These are phyloP conservation scores for Colletotrichum coccodes DNA, from an alignment of 2,329 filamentous ascomycete species.

Conservation along the genomic window DNA sequence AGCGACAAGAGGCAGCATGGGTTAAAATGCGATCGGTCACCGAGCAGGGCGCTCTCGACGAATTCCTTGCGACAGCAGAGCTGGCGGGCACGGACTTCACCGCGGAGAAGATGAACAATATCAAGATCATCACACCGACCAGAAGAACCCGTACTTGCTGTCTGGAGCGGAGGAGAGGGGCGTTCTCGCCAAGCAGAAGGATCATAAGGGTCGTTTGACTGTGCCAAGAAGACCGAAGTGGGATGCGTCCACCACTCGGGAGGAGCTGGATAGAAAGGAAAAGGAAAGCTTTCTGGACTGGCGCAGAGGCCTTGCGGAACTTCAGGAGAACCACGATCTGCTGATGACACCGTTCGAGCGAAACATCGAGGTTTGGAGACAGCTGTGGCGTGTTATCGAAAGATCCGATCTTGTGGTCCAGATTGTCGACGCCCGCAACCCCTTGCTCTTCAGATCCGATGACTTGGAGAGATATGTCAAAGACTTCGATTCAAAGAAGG, in stretches of 20 bases:
- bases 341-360: slow-evolving; percentile 98
- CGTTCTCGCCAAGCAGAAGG: slow-evolving; percentile 82
- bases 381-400: slow-evolving; percentile 98
- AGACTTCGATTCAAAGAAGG: slow-evolving; percentile 86
- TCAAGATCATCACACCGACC: slow-evolving; percentile 99
- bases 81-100: slow-evolving; percentile 99
- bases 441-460: slow-evolving; percentile 91
- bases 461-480: slow-evolving; percentile 96
- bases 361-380: slow-evolving; percentile 97
- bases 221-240: slow-evolving; percentile 91
- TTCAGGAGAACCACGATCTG: slow-evolving; percentile 93
- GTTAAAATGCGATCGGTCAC: slow-evolving; percentile 99
- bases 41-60: slow-evolving; percentile 94
- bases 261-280: slow-evolving; percentile 83
- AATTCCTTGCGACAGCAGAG: slow-evolving; percentile 95
- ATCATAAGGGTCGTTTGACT: slow-evolving; percentile 82
- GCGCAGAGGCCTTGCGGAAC: slow-evolving; percentile 88
- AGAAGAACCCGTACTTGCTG: slow-evolving; percentile 93
- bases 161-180: slow-evolving; percentile 85
- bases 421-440: slow-evolving; percentile 97
- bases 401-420: slow-evolving; percentile 95
- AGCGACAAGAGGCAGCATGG: slow-evolving; percentile 91
- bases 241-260: slow-evolving; percentile 85
- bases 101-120: slow-evolving; percentile 98
- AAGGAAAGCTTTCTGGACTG: slow-evolving; percentile 85